phyloP scores from a whole-genome alignment of 768 basidiomycete species.

The Phaffia tasmanica region DNA sequence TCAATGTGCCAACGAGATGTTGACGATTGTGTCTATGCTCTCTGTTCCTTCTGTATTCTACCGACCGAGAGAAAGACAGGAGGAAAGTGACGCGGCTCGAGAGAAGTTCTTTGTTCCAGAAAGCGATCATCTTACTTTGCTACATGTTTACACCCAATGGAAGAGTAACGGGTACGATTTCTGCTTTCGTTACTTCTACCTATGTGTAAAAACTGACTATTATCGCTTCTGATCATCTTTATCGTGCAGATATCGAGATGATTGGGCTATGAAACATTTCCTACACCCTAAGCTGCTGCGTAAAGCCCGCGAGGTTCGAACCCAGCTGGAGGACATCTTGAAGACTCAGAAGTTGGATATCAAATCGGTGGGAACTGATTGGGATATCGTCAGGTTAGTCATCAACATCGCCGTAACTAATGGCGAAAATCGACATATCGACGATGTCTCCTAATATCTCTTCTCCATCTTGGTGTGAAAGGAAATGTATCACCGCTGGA shows the following conservation, averaged over 20 bases:
- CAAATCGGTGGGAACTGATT: conserved; percentile 85
- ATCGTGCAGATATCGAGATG: conserved; percentile 63
- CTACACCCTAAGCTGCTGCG: conserved; percentile 88
- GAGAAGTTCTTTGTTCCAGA: conserved; percentile 99
- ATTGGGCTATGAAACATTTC: conserved; percentile 92
- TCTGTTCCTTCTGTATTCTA: conserved; percentile 97
- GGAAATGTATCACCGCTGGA: conserved; percentile 93
- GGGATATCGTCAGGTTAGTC: conserved; percentile 64
- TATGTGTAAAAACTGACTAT: neutral
- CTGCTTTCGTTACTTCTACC: neutral
- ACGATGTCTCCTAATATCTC: neutral
- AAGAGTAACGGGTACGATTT: conserved; percentile 73
- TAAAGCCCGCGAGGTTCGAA: conserved; percentile 88
- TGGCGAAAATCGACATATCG: neutral
- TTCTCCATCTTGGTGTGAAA: conserved; percentile 32
- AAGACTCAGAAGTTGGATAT: conserved; percentile 95
- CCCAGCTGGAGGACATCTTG: conserved; percentile 97
- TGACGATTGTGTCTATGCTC: conserved; percentile 97
- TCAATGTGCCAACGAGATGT: conserved; percentile 85
- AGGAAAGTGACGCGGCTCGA: conserved; percentile 91
- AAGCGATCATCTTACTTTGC: conserved; percentile 85
- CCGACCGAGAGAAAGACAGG: conserved; percentile 90
- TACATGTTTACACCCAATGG: conserved; percentile 98
- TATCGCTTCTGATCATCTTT: neutral
- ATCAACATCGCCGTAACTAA: neutral